These are phyloP conservation scores for Suhomyces sp. DNA, from an alignment of 805 yeast genomes.

Conservation along the genomic window DNA sequence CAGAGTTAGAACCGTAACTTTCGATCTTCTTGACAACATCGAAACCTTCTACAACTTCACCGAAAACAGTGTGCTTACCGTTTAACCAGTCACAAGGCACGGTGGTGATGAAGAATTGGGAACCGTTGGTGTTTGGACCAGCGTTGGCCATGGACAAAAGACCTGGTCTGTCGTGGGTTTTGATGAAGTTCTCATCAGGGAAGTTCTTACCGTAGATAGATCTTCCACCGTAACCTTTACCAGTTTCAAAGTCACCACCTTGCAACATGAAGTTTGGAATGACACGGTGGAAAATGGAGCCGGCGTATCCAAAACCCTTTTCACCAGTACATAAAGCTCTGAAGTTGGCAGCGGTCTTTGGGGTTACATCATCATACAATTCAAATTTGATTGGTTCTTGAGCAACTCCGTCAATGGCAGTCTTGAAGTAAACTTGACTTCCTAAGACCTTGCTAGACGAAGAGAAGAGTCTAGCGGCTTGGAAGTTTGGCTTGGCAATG, in stretches of 20 bases:
- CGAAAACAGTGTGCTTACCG: constrained; percentile 26
- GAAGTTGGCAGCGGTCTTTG: constrained; percentile 80
- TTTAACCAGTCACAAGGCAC: constrained; percentile 36
- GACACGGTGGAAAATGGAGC: constrained; percentile 92
- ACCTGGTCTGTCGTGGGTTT: constrained; percentile 77
- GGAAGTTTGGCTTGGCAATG: constrained; percentile 15
- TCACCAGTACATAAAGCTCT: constrained; percentile 86
- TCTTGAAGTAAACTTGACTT: constrained; percentile 55
- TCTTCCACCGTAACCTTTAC: constrained; percentile 92
- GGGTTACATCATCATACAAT: constrained; percentile 51
- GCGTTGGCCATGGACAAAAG: constrained; percentile 89
- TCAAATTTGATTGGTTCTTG: constrained; percentile 39
- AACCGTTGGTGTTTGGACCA: constrained; percentile 90
- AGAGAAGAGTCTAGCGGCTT: constrained; percentile 48
- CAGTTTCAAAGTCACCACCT: constrained; percentile 71
- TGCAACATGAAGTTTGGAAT: constrained; percentile 96
- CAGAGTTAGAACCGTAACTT: constrained; percentile 20
- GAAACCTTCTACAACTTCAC: constrained; percentile 24
- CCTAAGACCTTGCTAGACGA: constrained; percentile 44
- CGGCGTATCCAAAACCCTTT: constrained; percentile 88
- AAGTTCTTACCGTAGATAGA: constrained; percentile 74
- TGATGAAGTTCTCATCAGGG: constrained; percentile 64
- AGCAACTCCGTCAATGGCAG: constrained; percentile 52
- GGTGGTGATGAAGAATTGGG: constrained; percentile 86
- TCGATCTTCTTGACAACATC: constrained; percentile 26